phyloP scores from a whole-genome alignment of 2,329 filamentous ascomycete species.

The Paecilomyces sp. region DNA sequence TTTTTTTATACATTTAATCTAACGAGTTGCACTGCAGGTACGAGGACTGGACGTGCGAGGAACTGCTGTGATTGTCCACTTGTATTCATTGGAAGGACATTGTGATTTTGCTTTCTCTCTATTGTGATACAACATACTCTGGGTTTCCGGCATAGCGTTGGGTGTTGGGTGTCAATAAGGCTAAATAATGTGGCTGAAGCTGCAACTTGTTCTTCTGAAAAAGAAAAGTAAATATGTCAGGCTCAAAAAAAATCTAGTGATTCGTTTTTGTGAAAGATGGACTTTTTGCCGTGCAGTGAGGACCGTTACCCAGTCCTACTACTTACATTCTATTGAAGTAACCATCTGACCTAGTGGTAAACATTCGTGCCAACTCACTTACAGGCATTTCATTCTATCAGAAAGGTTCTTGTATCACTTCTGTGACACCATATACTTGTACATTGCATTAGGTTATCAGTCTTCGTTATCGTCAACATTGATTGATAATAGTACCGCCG shows the following conservation, averaged over 20 bases:
- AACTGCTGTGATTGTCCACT: slow-evolving; percentile 55
- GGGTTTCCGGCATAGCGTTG: slow-evolving; percentile 32
- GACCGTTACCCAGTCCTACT: too few relatives aligned
- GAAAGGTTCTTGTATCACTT: background rate
- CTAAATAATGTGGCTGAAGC: slow-evolving; percentile 7
- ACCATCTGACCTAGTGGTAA: too few relatives aligned
- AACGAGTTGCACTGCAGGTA: slow-evolving; percentile 53
- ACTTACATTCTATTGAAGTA: too few relatives aligned
- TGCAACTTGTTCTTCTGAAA: slow-evolving; percentile 3
- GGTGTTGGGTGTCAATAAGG: slow-evolving; percentile 28
- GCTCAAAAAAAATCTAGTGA: slow-evolving; percentile 12
- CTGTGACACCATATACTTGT: background rate
- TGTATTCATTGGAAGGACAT: slow-evolving; percentile 15
- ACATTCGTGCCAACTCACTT: background rate
- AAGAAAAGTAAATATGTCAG: slow-evolving; percentile 13
- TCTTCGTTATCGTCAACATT: background rate
- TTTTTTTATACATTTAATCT: background rate
- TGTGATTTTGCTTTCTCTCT: slow-evolving; percentile 11
- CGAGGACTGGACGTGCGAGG: slow-evolving; percentile 98
- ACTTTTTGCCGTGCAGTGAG: background rate
- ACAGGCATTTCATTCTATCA: background rate
- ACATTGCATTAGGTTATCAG: background rate
- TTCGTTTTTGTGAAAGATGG: background rate
- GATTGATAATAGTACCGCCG: background rate
- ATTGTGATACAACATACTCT: background rate